phyloP scores from a whole-genome alignment of 2,329 filamentous ascomycete species.

The Sporothrix phasma region DNA sequence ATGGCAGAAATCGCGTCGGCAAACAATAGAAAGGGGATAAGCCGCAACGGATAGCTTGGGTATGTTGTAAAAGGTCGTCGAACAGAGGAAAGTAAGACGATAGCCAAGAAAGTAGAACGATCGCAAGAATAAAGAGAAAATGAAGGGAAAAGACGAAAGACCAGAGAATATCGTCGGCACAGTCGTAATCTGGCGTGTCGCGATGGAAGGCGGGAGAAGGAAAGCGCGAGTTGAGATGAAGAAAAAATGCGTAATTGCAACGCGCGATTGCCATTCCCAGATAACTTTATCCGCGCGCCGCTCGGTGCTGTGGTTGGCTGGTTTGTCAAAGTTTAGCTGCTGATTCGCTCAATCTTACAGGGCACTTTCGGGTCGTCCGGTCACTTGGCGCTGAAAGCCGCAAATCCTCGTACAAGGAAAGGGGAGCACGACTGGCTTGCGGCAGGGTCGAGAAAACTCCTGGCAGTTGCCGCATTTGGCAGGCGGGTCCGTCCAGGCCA shows the following conservation, averaged over 20 bases:
- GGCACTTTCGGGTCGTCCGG: conserved; percentile 6
- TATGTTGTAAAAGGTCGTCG: neutral
- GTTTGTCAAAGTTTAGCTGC: no score
- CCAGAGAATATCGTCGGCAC: neutral
- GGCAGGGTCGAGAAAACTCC: neutral
- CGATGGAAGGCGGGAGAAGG: conserved; percentile 5
- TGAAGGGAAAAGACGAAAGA: neutral
- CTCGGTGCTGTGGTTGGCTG: neutral
- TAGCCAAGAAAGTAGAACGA: neutral
- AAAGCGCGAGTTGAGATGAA: neutral
- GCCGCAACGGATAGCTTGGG: neutral
- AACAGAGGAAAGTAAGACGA: neutral
- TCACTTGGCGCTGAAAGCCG: neutral
- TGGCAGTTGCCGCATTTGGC: neutral
- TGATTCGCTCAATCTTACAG: neutral
- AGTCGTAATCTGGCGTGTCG: neutral
- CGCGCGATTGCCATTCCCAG: neutral
- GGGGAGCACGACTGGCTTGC: neutral
- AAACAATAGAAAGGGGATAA: neutral
- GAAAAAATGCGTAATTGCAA: neutral
- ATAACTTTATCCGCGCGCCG: neutral
- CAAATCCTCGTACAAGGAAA: neutral
- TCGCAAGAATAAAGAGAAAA: neutral
- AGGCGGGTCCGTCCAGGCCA: neutral
- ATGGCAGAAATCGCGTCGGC: neutral